A percentile compares a stretch with the other conserved stretches of the same genome.
phyloP scores from a whole-genome alignment of 495 filamentous ascomycete species.

The Filosporella fistucella region DNA sequence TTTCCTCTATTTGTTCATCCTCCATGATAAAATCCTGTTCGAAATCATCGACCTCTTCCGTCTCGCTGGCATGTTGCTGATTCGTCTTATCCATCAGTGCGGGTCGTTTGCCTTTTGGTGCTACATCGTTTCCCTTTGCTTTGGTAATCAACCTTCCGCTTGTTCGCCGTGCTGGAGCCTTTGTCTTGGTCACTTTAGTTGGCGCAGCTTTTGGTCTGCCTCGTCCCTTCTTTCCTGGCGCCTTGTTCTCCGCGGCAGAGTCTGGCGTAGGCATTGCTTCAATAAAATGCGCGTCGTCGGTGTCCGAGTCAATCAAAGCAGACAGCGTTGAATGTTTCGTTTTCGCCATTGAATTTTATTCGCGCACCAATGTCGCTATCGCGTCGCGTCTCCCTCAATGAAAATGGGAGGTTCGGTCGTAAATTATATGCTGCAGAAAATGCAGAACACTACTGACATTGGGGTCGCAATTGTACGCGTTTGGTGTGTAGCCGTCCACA shows the following conservation, averaged over 20 bases:
- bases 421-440: background rate
- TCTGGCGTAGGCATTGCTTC: conserved; percentile 32
- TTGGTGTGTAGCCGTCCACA: background rate
- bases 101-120: conserved; percentile 31
- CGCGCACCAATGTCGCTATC: no score
- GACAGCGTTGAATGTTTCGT: conserved; percentile 49
- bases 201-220: conserved; percentile 38
- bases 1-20: conserved; percentile 21
- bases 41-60: conserved; percentile 47
- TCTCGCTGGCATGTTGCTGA: conserved; percentile 42
- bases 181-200: conserved; percentile 29
- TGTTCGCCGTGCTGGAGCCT: conserved; percentile 36
- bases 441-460: background rate
- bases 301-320: conserved; percentile 62
- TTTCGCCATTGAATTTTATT: conserved; percentile 42
- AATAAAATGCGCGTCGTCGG: conserved; percentile 49
- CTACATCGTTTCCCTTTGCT: conserved; percentile 32
- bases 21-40: conserved; percentile 30
- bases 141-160: conserved; percentile 35
- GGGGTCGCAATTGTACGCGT: background rate
- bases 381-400: no score
- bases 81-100: conserved; percentile 47
- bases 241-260: conserved; percentile 31
- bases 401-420: no score
- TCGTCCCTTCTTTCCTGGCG: conserved; percentile 30